Base-by-base conservation (phyloP, 306 rosid genomes). In the Dalbergia cochinchinensis region DNA sequence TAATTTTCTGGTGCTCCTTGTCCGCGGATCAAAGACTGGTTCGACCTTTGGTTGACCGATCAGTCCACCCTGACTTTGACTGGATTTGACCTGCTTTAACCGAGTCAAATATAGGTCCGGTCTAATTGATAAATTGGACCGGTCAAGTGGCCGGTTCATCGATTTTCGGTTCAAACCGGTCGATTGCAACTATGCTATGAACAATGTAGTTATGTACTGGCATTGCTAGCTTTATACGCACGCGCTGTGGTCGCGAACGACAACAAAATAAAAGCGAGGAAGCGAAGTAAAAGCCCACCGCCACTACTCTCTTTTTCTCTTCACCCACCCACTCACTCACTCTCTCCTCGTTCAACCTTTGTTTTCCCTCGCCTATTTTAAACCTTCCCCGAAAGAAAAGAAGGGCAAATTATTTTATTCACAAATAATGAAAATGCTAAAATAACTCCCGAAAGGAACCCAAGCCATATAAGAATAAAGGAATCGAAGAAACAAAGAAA, bases 341-440 rank as follows among this genome's bases (percentile, higher is more conserved):
- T 14, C 57, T 4, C 16, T 48, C 50, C n/a, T 54, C 60, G 1
- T 54, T 54, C 14, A 54, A 54, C 60, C 60, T 45, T 44, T 13
- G 15, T 22, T 89, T 89, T 90, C 91, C 94, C 88, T 87, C 89
- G 71, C 88, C 85, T 83, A 84, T 63, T 92, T 88, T 78, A 78
- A 88, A 89, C 87, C 89, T 83, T 69, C 63, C 72, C 55, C 13
- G 50, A 39, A 69, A 45, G 3, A 31, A 0, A 51, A 77, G 67
- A 48, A 66, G 16, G 6, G 16, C 12, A 57, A 45, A 14, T 13
- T 31, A 55, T 16, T 54, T 54, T 54, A 54, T 54, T 54, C 13
- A 1, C 26, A 54, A 54, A 5, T n/a, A 7, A 54, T 15, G 7
- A 39, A 47, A 66, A 63, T 33, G 11, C 3, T 33, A 15, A 37